phyloP scores from a whole-genome alignment of 768 basidiomycete species.

The Suillus ampliporus region DNA sequence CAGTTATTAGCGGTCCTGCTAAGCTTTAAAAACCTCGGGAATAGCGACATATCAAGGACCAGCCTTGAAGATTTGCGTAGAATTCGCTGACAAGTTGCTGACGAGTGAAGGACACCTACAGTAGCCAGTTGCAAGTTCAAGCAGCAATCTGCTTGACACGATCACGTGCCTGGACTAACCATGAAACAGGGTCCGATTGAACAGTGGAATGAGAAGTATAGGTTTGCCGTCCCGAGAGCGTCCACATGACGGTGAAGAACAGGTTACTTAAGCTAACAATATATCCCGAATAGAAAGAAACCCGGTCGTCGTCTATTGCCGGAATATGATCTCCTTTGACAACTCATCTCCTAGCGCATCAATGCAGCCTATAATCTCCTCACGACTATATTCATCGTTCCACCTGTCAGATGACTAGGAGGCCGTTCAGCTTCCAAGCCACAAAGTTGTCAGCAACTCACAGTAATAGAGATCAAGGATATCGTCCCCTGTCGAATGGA shows the following conservation, averaged over 20 bases:
- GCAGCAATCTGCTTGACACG: too few species aligned
- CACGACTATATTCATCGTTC: constrained; percentile 34
- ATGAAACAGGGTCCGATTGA: too few species aligned
- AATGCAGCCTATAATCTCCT: constrained; percentile 48
- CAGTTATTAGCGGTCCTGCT: not conserved
- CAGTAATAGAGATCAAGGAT: constrained; percentile 32
- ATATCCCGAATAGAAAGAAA: not conserved
- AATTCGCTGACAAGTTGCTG: too few species aligned
- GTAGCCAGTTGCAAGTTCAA: too few species aligned
- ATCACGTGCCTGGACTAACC: not conserved
- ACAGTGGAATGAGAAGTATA: not conserved
- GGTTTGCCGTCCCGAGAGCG: not conserved
- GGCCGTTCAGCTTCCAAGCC: constrained; percentile 17
- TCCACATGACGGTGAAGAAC: not conserved
- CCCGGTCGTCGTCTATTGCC: constrained; percentile 15
- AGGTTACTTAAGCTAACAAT: not conserved
- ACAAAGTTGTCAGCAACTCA: constrained; percentile 19
- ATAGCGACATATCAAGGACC: not conserved
- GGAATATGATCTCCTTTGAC: constrained; percentile 47
- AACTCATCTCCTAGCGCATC: constrained; percentile 50
- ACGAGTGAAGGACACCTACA: not conserved
- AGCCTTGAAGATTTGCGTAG: not conserved
- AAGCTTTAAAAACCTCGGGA: not conserved
- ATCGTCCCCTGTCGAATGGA: constrained; percentile 26
- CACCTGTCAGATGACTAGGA: constrained; percentile 33